phyloP scores from a whole-genome alignment of 495 filamentous ascomycete genomes.

The Penicillium longicatenatum region DNA sequence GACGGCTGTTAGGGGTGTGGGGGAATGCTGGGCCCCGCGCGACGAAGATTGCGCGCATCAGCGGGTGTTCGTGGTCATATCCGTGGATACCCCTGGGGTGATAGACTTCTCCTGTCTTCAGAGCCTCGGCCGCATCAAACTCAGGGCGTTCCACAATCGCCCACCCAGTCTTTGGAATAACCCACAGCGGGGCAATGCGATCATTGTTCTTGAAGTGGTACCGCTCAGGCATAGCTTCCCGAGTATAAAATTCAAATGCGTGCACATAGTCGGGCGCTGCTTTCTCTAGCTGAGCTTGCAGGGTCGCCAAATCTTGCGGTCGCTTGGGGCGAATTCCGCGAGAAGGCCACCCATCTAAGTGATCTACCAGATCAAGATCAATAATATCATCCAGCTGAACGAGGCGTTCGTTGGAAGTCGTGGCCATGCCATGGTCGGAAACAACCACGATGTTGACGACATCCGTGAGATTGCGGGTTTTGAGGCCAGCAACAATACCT shows the following conservation, averaged over 20 bases:
- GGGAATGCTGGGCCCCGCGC: constrained; percentile 88
- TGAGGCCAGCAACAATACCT: constrained; percentile 70
- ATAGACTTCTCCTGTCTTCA: constrained; percentile 64
- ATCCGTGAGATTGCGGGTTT: constrained; percentile 78
- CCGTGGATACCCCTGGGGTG: constrained; percentile 81
- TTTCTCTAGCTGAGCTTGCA: constrained; percentile 38
- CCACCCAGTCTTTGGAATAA: constrained; percentile 88
- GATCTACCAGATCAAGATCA: constrained; percentile 70
- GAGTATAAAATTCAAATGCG: constrained; percentile 81
- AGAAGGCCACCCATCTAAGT: constrained; percentile 93
- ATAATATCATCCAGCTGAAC: constrained; percentile 93
- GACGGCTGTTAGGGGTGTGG: constrained; percentile 74
- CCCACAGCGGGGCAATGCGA: constrained; percentile 90
- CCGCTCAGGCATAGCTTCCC: constrained; percentile 82
- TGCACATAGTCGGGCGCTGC: constrained; percentile 55
- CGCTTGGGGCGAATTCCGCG: constrained; percentile 80
- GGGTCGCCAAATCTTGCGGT: constrained; percentile 53
- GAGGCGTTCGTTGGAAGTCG: constrained; percentile 76
- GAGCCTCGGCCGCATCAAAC: constrained; percentile 66
- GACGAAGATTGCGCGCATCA: constrained; percentile 93
- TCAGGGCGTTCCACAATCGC: constrained; percentile 79
- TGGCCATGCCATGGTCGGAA: constrained; percentile 98
- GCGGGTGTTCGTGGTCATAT: constrained; percentile 84
- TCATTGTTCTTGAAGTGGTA: constrained; percentile 85
- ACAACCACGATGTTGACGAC: constrained; percentile 98